Evolutionary conservation across 2,329 filamentous ascomycete species (phyloP), one percentile per base, ranked within the genome.

Genomic region (Tolypocladium ophioglossoides): DNA sequence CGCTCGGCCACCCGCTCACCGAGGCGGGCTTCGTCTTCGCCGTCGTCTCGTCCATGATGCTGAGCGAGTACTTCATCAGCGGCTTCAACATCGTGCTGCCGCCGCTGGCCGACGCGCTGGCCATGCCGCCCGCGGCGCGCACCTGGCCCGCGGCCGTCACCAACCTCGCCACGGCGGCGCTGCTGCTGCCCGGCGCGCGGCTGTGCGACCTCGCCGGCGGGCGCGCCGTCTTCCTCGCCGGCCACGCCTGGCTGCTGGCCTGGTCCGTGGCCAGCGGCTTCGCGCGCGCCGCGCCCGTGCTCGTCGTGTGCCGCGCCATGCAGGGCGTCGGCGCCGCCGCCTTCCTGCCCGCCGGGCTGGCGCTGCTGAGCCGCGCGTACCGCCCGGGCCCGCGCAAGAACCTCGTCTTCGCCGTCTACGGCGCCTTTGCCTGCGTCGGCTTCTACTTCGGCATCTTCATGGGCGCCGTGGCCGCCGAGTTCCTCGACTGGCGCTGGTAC

Each of bases 11-110:
- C 2, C 64, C 70, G 50, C 74, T 75, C 68, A 68, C 77, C n/a
- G 85, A 88, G 62, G 57, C 82, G 5, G 76, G 77, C 24, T 88
- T 87, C 62, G 78, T 83, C 63, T 78, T 81, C 59, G 80, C 80
- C 0, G 73, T 86, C 22, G 69, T 84, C 14, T 77, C 80, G 57
- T 84, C 82, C 48, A 84, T 85, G 70, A 78, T 85, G 57, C 74
- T 86, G 61, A 75, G 79, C 60, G 87, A 91, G 70, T 91, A 85
- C 68, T 87, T 86, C 64, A 79, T 92, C 51, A 87, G 84, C 49
- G 89, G 89, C 35, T 94, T 91, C 66, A 80, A 79, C 56, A 85
- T 87, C 59, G 79, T 92, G 30, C 69, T 91, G 0, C 88, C 89
- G 1, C 81, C 80, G 0, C 67, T 94, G 3, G 74, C 82, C 12